phyloP scores from a whole-genome alignment of 2,329 filamentous ascomycete genomes.

The Hypomyces rosellus region DNA sequence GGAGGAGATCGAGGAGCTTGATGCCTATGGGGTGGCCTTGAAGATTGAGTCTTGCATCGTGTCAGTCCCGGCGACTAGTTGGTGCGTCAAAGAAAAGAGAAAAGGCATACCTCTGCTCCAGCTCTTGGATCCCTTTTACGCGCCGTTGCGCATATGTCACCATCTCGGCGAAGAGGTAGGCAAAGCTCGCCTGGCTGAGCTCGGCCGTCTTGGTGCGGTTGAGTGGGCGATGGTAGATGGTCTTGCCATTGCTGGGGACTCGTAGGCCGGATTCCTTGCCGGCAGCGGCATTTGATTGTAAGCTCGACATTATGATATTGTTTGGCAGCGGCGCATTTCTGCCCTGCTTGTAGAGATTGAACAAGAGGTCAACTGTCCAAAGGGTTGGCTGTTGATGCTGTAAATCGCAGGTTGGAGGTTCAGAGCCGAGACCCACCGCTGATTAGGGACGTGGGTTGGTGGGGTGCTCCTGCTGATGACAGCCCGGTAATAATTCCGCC shows the following conservation, averaged over 20 bases:
- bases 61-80: background rate
- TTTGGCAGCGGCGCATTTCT: conserved; percentile 8
- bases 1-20: conserved; percentile 88
- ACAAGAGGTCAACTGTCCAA: too few relatives aligned
- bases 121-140: conserved; percentile 86
- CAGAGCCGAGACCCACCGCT: background rate
- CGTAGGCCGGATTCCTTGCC: conserved; percentile 61
- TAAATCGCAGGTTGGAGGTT: background rate
- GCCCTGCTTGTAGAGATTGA: background rate
- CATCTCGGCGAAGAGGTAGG: conserved; percentile 95
- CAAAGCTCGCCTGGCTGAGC: conserved; percentile 88
- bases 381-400: background rate
- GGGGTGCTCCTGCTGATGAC: background rate
- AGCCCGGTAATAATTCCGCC: background rate
- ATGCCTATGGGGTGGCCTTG: conserved; percentile 93
- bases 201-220: conserved; percentile 85
- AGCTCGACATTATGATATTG: conserved; percentile 39
- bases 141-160: conserved; percentile 87
- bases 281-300: conserved; percentile 40
- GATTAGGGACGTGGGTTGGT: conserved; percentile 1
- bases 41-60: conserved; percentile 61
- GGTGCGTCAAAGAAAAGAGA: background rate
- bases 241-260: conserved; percentile 89
- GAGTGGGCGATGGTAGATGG: conserved; percentile 92
- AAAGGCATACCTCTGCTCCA: conserved; percentile 70